Evolutionary conservation across 23 red algal genomes (phyloP), one percentile per base, ranked within the genome.

Genomic region (Gracilaria domingensis): DNA sequence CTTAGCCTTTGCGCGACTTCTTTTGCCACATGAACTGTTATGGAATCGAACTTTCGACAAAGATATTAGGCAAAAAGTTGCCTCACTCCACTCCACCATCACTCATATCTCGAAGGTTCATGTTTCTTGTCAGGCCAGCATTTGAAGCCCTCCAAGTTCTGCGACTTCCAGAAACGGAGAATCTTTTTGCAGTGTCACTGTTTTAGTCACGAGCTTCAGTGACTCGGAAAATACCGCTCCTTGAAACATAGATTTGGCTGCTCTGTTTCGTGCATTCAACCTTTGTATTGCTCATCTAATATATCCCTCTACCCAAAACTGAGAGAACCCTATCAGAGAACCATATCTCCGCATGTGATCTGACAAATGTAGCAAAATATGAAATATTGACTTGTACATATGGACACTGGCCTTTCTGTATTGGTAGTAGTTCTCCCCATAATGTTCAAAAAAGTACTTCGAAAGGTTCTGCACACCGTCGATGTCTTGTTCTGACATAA

Each of bases 231-330:
- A 84, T 20, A 84, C 29, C 2, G 55, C 33, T 2, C 33, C 14
- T 61, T 37, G 17, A 26, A 84, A 69, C 60, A 69, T 66, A 42
- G 81, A 84, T 18, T 39, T 1, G 8, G 55, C 34, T n/a, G 58
- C 20, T 21, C 33, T 3, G 29, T 32, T 4, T 32, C 81, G 24
- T 8, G 58, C 81, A 56, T 84, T 67, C 8, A 48, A 24, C 13
- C 58, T 61, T 29, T 48, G 29, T 1, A 38, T 49, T 2, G 44
- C 45, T 59, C 81, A 84, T 14, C 81, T 59, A 42, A 84, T 67
- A 24, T 67, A 67, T 20, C 58, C 28, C 25, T 84, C 58, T 12
- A 66, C 34, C 4, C 81, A 84, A 34, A 60, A 69, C 33, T 84
- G 58, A 1, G 81, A 84, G 33, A 48, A 37, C 28, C 81, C 28